Percentiles rank a stretch among this genome's conserved stretches.
Conservation (phyloP, 2,329 filamentous ascomycete species). For the Cladosporium sp. region DNA sequence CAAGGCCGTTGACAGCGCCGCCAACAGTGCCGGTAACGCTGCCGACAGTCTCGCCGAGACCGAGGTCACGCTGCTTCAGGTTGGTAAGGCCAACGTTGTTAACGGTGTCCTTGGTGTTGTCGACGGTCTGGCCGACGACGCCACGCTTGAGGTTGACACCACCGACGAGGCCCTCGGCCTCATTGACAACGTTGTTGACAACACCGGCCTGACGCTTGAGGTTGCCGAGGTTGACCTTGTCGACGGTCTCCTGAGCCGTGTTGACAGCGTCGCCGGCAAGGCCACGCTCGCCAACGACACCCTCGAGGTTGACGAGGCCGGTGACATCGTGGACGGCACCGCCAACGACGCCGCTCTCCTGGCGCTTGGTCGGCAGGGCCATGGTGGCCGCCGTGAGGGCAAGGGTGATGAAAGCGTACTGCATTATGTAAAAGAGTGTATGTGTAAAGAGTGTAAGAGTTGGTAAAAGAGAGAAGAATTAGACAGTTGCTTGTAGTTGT, state of each 20-base stretch:
- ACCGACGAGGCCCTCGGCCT: background rate
- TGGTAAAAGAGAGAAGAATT: slow-evolving; percentile 9
- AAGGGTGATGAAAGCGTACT: slow-evolving; percentile 11
- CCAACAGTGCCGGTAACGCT: background rate
- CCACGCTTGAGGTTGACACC: background rate
- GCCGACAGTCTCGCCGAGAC: background rate
- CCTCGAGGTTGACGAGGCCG: slow-evolving; percentile 65
- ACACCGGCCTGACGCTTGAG: slow-evolving; percentile 2
- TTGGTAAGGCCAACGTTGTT: background rate
- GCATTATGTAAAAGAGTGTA: background rate
- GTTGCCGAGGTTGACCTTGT: slow-evolving; percentile 9
- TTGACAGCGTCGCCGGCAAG: background rate
- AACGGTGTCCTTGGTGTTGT: background rate
- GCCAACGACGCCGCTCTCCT: slow-evolving; percentile 56
- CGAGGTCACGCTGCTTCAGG: background rate
- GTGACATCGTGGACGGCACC: slow-evolving; percentile 87
- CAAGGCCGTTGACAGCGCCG: background rate
- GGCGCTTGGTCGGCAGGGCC: slow-evolving; percentile 6
- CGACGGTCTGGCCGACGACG: background rate
- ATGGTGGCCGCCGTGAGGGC: slow-evolving; percentile 10
- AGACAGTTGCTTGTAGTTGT: background rate
- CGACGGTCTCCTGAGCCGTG: background rate
- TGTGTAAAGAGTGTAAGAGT: background rate
- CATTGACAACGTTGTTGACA: background rate
- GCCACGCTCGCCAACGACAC: background rate